Percentiles rank a stretch among this genome's conserved stretches.
Conservation (phyloP, 2,329 filamentous ascomycete species). For the Dendryphion nanum region DNA sequence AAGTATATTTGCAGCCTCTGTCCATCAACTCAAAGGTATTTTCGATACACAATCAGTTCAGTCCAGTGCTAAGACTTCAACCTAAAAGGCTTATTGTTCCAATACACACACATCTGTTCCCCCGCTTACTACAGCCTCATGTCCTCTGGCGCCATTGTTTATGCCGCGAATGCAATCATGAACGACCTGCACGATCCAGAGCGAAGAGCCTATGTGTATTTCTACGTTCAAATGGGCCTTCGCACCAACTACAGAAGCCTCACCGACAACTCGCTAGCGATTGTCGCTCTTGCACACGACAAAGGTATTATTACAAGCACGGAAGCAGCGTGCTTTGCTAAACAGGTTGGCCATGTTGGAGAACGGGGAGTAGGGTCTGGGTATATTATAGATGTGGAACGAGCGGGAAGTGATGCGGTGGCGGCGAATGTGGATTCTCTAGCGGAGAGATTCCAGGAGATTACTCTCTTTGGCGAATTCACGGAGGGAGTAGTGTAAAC, state of each 20-base stretch:
- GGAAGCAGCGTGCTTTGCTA: neutral
- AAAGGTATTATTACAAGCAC: neutral
- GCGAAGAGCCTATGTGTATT: neutral
- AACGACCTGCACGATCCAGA: neutral
- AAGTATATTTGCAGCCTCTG: neutral
- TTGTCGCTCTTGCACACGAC: neutral
- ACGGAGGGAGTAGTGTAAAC: neutral
- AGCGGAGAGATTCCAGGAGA: neutral
- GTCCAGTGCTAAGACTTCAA: neutral
- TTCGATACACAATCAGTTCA: neutral
- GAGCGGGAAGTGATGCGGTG: neutral
- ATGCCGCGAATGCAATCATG: neutral
- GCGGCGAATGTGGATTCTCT: neutral
- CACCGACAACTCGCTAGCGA: neutral
- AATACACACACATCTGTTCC: neutral
- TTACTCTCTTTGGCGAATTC: neutral
- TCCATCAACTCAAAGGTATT: neutral
- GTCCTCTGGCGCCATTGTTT: neutral
- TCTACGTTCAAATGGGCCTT: neutral
- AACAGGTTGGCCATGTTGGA: neutral
- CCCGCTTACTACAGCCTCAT: neutral
- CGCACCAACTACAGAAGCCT: neutral
- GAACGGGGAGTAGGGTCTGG: neutral
- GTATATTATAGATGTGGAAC: neutral
- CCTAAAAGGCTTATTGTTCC: neutral